These are phyloP conservation scores for Medicago ruthenica DNA, from an alignment of 306 rosid species.

Conservation along the genomic window DNA sequence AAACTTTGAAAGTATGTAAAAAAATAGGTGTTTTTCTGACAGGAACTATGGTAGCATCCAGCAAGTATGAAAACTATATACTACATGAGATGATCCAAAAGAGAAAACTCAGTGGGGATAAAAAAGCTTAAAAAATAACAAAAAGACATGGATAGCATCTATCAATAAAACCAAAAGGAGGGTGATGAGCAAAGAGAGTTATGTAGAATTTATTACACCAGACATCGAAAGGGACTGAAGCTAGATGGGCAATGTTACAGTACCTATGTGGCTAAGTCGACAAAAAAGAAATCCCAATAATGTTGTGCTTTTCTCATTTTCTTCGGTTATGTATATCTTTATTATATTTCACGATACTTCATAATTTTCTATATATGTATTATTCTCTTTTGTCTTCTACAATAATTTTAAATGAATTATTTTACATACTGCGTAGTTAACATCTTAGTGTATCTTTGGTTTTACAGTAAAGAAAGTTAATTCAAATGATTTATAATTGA, in stretches of 20 bases:
- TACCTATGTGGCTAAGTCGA: conserved; percentile 38
- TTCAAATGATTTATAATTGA: too few relatives aligned
- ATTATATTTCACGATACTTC: not conserved
- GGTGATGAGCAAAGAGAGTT: conserved; percentile 46
- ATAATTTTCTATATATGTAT: not conserved
- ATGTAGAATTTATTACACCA: conserved; percentile 59
- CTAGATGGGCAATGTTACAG: conserved; percentile 26
- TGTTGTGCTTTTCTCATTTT: conserved; percentile 41
- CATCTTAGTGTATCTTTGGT: too few relatives aligned
- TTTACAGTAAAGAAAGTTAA: too few relatives aligned
- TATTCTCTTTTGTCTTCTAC: conserved; percentile 39
- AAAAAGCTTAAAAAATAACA: conserved; percentile 8
- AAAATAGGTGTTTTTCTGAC: not conserved
- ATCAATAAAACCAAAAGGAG: conserved; percentile 49
- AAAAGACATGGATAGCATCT: conserved; percentile 29
- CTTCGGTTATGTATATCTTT: not conserved
- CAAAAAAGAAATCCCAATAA: conserved; percentile 53
- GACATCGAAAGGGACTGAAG: conserved; percentile 67
- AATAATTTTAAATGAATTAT: conserved; percentile 29
- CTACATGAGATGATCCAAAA: conserved; percentile 13
- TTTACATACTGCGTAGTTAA: not conserved
- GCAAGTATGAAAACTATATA: conserved; percentile 11
- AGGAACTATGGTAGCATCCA: not conserved
- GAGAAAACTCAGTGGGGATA: not conserved
- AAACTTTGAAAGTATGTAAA: not conserved